phyloP scores from a whole-genome alignment of 176 grass and related monocot genomes.

The Oryza punctata region DNA sequence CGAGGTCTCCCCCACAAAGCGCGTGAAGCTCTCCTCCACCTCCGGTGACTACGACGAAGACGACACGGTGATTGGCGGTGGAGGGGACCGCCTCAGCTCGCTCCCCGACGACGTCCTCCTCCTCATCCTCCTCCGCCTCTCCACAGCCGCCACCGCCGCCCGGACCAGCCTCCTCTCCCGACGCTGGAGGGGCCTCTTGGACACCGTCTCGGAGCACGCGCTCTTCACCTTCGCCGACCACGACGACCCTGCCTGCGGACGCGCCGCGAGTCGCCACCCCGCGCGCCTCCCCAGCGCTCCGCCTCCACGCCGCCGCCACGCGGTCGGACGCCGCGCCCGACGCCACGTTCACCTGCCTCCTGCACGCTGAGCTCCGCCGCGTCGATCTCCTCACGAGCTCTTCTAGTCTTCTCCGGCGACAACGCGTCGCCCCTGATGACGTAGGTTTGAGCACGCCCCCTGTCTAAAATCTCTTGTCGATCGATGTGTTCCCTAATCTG shows the following conservation, averaged over 20 bases:
- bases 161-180: not conserved
- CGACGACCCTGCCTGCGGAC: not conserved
- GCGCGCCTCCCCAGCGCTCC: not conserved
- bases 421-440: not conserved
- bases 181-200: not conserved
- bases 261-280: not conserved
- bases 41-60: not conserved
- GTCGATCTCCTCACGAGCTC: not conserved
- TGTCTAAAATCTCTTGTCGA: not conserved
- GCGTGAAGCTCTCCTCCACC: not conserved
- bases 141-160: not conserved
- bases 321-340: too few relatives aligned
- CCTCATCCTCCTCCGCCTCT: not conserved
- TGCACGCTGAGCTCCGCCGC: too few relatives aligned
- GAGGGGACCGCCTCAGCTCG: not conserved
- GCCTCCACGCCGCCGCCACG: not conserved
- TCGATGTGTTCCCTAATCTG: not conserved
- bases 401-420: not conserved
- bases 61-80: not conserved
- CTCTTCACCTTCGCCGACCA: not conserved
- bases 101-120: slow-evolving; percentile 4
- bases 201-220: too few relatives aligned
- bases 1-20: not conserved
- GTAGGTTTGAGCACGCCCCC: not conserved
- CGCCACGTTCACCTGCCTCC: not conserved